phyloP scores from a whole-genome alignment of 257 asterid species.

The Rhazya stricta region DNA sequence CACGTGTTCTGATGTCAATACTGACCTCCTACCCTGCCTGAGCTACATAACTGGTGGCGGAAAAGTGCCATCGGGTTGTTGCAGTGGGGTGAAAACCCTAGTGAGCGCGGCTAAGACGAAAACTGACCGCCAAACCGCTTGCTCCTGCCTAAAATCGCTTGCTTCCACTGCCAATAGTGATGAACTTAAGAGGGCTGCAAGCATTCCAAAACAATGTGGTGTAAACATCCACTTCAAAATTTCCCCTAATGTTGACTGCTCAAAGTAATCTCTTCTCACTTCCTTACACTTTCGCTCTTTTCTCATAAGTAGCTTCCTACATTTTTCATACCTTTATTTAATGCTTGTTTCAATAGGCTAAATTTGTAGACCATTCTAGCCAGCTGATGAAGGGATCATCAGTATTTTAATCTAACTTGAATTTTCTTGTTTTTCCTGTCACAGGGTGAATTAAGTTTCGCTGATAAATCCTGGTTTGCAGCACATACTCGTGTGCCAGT shows the following conservation, averaged over 20 bases:
- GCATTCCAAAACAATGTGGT: constrained; percentile 14
- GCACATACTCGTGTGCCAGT: no score
- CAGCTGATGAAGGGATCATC: no score
- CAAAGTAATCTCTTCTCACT: constrained; percentile 1
- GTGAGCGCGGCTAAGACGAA: neutral
- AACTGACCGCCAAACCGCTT: constrained; percentile 10
- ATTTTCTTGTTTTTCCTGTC: no score
- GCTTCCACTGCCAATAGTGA: neutral
- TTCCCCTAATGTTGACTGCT: constrained; percentile 9
- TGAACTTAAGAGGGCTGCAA: constrained; percentile 6
- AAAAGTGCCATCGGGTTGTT: neutral
- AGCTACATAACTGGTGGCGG: constrained; percentile 3
- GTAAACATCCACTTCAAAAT: constrained; percentile 11
- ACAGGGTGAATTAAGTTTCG: no score
- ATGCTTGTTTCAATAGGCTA: no score
- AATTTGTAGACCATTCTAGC: no score
- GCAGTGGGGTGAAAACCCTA: constrained; percentile 15
- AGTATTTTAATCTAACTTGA: no score
- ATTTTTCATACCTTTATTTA: no score
- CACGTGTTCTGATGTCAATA: constrained; percentile 3
- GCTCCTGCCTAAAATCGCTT: constrained; percentile 13
- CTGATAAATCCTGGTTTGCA: no score
- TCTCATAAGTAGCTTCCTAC: neutral
- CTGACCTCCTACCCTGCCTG: constrained; percentile 13
- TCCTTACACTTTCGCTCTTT: neutral